These are phyloP conservation scores for Leccinum cinnamomeum DNA, from an alignment of 1,284 basidiomycete genomes.

Conservation along the genomic window DNA sequence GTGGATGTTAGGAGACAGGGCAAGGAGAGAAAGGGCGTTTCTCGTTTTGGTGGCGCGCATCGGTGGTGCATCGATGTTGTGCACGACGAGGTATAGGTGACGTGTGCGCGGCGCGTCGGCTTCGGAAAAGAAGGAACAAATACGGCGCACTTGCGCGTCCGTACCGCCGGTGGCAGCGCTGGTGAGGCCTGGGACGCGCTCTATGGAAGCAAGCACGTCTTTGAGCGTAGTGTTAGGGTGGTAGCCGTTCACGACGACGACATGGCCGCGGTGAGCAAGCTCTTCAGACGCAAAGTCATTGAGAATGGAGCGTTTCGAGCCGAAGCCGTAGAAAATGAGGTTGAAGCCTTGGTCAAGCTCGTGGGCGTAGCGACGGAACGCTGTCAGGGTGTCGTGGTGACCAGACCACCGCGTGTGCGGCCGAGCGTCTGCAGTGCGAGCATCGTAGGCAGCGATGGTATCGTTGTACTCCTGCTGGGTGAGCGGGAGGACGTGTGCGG, in stretches of 20 bases:
- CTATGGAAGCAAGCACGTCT: conserved; percentile 71
- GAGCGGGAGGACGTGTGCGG: conserved; percentile 67
- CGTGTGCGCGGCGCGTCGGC: conserved; percentile 33
- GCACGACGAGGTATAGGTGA: conserved; percentile 75
- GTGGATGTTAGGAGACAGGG: conserved; percentile 71
- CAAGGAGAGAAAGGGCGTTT: conserved; percentile 67
- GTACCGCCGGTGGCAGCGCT: conserved; percentile 40
- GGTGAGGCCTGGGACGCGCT: conserved; percentile 54
- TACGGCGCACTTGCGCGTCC: conserved; percentile 64
- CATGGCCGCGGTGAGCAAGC: conserved; percentile 62
- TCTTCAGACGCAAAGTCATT: conserved; percentile 67
- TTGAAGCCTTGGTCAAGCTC: conserved; percentile 28
- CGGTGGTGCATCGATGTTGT: conserved; percentile 81
- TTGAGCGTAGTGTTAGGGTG: conserved; percentile 69
- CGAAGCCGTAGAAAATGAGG: conserved; percentile 82
- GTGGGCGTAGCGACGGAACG: conserved; percentile 45
- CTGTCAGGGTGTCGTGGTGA: conserved; percentile 33
- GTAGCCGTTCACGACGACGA: conserved; percentile 80
- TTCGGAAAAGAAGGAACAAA: conserved; percentile 61
- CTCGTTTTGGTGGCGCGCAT: conserved; percentile 64
- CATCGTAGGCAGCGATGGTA: conserved; percentile 42
- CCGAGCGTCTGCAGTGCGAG: conserved; percentile 31
- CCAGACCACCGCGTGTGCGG: conserved; percentile 33
- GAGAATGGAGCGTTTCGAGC: conserved; percentile 76
- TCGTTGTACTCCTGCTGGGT: conserved; percentile 58